These are phyloP conservation scores for Blastomyces percursus DNA, from an alignment of 2,329 filamentous ascomycete genomes.

Conservation along the genomic window DNA sequence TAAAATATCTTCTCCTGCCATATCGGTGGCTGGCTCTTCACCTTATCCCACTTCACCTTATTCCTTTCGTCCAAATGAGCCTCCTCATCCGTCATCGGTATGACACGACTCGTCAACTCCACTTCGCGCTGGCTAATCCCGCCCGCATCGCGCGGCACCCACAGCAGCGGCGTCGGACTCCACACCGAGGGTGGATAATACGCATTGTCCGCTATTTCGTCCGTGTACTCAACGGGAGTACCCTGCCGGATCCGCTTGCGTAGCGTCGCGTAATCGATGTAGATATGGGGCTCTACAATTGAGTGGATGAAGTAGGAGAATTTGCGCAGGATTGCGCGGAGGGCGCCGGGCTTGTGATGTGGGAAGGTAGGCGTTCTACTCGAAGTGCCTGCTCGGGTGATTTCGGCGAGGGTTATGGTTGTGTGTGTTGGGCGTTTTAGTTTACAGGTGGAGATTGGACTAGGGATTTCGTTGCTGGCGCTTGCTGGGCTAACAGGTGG, in stretches of 20 bases:
- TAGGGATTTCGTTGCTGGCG: neutral
- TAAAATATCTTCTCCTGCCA: constrained; percentile 45
- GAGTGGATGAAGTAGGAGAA: constrained; percentile 15
- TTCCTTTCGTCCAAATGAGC: constrained; percentile 61
- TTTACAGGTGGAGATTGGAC: neutral
- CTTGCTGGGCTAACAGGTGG: neutral
- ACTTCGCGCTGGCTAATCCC: constrained; percentile 69
- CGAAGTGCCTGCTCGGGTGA: neutral
- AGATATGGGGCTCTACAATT: constrained; percentile 65
- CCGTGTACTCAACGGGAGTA: constrained; percentile 49
- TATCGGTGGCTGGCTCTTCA: constrained; percentile 45
- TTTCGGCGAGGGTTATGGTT: neutral
- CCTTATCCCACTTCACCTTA: constrained; percentile 51
- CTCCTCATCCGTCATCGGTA: constrained; percentile 68
- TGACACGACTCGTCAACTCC: constrained; percentile 57
- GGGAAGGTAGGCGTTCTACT: neutral
- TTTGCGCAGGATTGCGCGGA: constrained; percentile 14
- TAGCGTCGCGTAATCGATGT: constrained; percentile 62
- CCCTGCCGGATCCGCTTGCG: constrained; percentile 55
- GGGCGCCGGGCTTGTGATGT: neutral
- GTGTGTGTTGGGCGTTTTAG: neutral
- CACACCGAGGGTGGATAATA: constrained; percentile 63
- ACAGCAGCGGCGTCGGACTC: constrained; percentile 54
- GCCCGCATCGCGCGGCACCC: constrained; percentile 67
- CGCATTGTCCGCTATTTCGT: constrained; percentile 52